Conservation (phyloP, 352 stramenopile species). For the Phytophthora idaei region DNA sequence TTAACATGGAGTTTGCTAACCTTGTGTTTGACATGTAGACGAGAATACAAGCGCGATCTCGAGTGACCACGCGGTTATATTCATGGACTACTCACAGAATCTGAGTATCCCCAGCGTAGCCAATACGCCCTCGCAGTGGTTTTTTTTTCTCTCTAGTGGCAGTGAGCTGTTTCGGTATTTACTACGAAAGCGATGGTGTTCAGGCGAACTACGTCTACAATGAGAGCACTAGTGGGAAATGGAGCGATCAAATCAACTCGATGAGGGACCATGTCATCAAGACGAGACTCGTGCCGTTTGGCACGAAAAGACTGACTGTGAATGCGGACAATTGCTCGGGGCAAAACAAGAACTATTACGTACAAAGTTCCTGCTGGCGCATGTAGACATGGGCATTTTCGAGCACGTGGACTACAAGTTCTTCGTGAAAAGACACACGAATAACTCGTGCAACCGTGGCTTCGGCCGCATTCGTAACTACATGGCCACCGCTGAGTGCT, state of each 20-base stretch:
- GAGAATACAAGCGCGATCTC: conserved; percentile 20
- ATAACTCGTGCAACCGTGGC: conserved; percentile 21
- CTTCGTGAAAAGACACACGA: conserved; percentile 28
- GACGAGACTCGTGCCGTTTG: not conserved
- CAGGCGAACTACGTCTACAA: conserved; percentile 27
- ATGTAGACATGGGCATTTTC: not conserved
- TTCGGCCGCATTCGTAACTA: conserved; percentile 19
- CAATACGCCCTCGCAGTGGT: conserved; percentile 21
- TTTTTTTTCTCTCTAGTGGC: conserved; percentile 21
- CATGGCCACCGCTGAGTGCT: not conserved
- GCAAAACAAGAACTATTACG: conserved; percentile 1
- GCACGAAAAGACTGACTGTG: not conserved
- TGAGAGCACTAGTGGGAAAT: conserved; percentile 21
- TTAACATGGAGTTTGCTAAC: not conserved
- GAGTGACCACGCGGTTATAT: conserved; percentile 8
- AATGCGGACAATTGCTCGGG: not conserved
- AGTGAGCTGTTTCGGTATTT: conserved; percentile 17
- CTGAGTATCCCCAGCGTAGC: conserved; percentile 13
- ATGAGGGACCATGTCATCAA: conserved; percentile 14
- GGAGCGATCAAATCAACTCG: conserved; percentile 26
- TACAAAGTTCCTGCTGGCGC: conserved; percentile 6
- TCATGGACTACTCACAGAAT: conserved; percentile 34
- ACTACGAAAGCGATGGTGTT: conserved; percentile 13
- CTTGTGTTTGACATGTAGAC: conserved; percentile 1
- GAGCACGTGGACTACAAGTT: conserved; percentile 21